Evolutionary conservation across 192 early-diverging fungal genomes (phyloP), one percentile per base, ranked within the genome.

Genomic region (Globomyces pollinis-pini): DNA sequence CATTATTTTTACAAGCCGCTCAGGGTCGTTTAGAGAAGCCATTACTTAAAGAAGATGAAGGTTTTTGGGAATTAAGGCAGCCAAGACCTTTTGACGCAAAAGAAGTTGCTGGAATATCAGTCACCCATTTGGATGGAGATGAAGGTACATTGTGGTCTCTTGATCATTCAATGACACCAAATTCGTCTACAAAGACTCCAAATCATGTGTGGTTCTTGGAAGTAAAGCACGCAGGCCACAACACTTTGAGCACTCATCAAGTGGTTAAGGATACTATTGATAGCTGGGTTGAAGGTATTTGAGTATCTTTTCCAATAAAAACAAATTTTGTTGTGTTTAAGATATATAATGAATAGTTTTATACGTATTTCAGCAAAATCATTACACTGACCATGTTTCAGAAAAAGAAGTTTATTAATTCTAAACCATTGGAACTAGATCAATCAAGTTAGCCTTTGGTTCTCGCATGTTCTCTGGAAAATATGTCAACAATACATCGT

Each of bases 401-500:
- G n/a, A 18, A 43, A 18, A 43, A 43, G 13, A n/a, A 43, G 7
- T 43, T 43, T 18, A 18, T 43, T 18, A 18, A 43, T 16, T 12
- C 16, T 43, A 43, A 43, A 43, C 41, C 53, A 56, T 34, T 26
- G 63, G 63, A 45, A 91, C 74, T 55, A 86, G 62, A 68, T 88
- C 88, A 4, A 86, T 76, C 42, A 92, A 60, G 30, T 85, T 86
- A 6, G 72, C 79, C 21, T 75, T 73, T 9, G 90, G 90, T 62
- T 92, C 84, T 57, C 86, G 79, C 78, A 88, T 84, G 45, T 72
- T 67, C 6, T 85, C 75, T 1, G 90, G 87, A 67, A 92, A 87
- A 56, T 72, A 92, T 21, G 78, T 78, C 18, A 91, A 66, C 38
- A 92, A 63, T 16, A 59, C 71, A 38, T 90, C 84, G 61, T 80